Evolutionary conservation across 2,329 filamentous ascomycete species (phyloP), one percentile per base, ranked within the genome.

Genomic region (Ilyonectria destructans): DNA sequence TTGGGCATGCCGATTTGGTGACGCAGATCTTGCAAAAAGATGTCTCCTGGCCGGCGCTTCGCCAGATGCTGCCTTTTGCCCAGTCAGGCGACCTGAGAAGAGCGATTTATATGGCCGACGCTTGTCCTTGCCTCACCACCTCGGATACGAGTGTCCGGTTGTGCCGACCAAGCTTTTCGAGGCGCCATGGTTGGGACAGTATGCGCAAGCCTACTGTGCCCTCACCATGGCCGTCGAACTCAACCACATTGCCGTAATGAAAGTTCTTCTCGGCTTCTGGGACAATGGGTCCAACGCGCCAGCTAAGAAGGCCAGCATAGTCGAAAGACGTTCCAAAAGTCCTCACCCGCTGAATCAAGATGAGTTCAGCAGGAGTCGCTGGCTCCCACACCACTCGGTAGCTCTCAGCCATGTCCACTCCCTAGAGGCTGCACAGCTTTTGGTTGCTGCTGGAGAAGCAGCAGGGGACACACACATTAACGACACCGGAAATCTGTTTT

Each of bases 191-290:
- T 6, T 65, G 12, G 10, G 15, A 15, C 13, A 43, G 5, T 6
- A 7, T 10, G 33, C 10, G 29, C 21, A n/a, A n/a, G 6, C 21
- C 3, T 66, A n/a, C 17, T 48, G 35, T 7, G 40, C 63, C 4
- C 63, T 66, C 13, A 33, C 17, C 31, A n/a, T 66, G 8, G 57
- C 63, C 2, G 58, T 58, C 13, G 33, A 56, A 15, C 35, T 35
- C n/a, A 49, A 66, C 31, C 52, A 66, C 17, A 9, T 66, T 29
- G 31, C 17, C 6, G 58, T 66, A 10, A 66, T 66, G 51, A 31
- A 31, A 43, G 31, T 57, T 1, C 46, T 66, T 10, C 57, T 66
- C 15, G 40, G 58, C 10, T 26, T 46, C 19, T 40, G 23, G 35
- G 49, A 17, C 1, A 4, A 54, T 10, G 26, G 26, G 2, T 2